These are phyloP conservation scores for Lomentospora prolificans DNA, from an alignment of 2,329 filamentous ascomycete genomes.

Conservation along the genomic window DNA sequence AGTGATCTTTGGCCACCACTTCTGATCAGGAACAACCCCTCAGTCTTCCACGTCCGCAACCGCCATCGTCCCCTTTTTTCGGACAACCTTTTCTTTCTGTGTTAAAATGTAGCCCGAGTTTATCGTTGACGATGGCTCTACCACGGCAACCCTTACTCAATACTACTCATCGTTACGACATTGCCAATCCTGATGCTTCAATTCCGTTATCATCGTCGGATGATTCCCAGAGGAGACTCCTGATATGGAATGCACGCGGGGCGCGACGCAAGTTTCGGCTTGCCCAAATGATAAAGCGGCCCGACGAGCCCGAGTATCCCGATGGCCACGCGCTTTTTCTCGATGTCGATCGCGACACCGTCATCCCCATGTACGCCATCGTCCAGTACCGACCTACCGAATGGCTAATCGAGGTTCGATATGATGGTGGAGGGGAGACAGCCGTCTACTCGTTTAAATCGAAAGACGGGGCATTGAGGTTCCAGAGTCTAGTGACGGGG, in stretches of 20 bases:
- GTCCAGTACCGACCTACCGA: background rate
- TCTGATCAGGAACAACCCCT: no score
- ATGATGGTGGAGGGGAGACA: constrained; percentile 2
- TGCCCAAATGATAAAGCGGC: background rate
- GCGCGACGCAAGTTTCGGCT: background rate
- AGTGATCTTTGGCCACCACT: no score
- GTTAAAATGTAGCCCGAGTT: background rate
- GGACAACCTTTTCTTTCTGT: background rate
- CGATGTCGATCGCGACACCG: background rate
- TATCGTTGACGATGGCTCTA: background rate
- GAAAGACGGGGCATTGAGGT: background rate
- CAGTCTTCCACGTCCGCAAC: no score
- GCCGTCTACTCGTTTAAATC: background rate
- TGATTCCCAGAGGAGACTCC: background rate
- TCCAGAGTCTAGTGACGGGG: background rate
- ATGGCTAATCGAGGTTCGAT: constrained; percentile 4
- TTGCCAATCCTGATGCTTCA: background rate
- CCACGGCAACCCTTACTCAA: background rate
- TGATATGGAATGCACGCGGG: background rate
- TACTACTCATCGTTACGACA: background rate
- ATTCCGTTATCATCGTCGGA: background rate
- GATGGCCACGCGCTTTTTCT: background rate
- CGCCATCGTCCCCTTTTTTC: no score
- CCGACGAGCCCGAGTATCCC: background rate
- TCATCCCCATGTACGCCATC: constrained; percentile 4